These are phyloP conservation scores for Gigaspora rosea DNA, from an alignment of 192 early-diverging fungal genomes.

Conservation along the genomic window DNA sequence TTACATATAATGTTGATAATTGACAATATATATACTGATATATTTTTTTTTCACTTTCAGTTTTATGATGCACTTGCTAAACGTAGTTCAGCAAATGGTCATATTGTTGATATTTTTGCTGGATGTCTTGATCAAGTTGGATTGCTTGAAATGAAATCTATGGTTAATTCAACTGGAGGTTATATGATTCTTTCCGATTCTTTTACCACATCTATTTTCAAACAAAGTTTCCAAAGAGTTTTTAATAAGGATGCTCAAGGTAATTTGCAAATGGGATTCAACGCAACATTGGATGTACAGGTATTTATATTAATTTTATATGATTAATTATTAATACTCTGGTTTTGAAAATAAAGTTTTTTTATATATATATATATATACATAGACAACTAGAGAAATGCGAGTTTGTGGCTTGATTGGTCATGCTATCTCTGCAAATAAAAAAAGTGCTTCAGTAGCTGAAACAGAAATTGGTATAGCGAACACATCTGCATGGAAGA, in stretches of 20 bases:
- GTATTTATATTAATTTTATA: slow-evolving; percentile 39
- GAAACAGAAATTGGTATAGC: slow-evolving; percentile 99
- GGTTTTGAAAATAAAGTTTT: background rate
- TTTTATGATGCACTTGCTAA: slow-evolving; percentile 90
- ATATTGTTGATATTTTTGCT: slow-evolving; percentile 95
- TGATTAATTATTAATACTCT: background rate
- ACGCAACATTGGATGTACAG: slow-evolving; percentile 95
- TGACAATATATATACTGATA: background rate
- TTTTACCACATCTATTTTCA: slow-evolving; percentile 95
- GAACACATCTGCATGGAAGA: slow-evolving; percentile 93
- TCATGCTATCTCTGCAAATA: slow-evolving; percentile 88
- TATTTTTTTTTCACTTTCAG: slow-evolving; percentile 42
- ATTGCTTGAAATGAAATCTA: slow-evolving; percentile 92
- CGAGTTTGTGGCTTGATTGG: slow-evolving; percentile 97
- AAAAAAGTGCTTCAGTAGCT: slow-evolving; percentile 87
- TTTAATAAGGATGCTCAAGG: slow-evolving; percentile 91
- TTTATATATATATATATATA: no score
- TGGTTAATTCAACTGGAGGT: slow-evolving; percentile 89
- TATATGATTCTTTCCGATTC: slow-evolving; percentile 94
- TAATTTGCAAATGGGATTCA: slow-evolving; percentile 94
- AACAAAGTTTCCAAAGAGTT: slow-evolving; percentile 93
- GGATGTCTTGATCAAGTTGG: slow-evolving; percentile 99
- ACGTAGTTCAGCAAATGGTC: slow-evolving; percentile 84
- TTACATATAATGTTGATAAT: background rate
- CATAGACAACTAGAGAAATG: slow-evolving; percentile 89